Base-by-base conservation (phyloP, 108 stramenopile species). In the Conticribra guillardii region DNA sequence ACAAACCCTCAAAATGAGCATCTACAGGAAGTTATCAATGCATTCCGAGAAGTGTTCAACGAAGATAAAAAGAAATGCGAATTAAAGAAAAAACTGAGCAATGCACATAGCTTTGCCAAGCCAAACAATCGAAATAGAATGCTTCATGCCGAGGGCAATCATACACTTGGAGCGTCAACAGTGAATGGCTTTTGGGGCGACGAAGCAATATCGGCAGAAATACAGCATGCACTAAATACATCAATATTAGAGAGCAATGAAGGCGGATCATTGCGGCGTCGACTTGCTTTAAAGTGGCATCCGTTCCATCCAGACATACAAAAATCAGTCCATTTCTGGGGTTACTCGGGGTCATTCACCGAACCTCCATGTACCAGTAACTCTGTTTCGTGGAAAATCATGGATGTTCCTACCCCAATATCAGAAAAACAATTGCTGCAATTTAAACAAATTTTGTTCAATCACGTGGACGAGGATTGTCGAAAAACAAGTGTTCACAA, bases 281-380 rank as follows among this genome's bases (percentile, higher is more conserved):
- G 53, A 23, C 65, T 79, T 2, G 21, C 78, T 30, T n/a, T 45
- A 17, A 67, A 47, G 49, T 79, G 78, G 78, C 59, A 79, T 54
- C 78, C 78, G 1, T 79, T 79, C 52, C 64, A 79, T 31, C 70
- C 78, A n/a, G 65, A 71, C 19, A 59, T 79, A 34, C 70, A 71
- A 33, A 79, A 79, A 47, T 48, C 70, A 21, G 57, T 79, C 22
- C 78, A 79, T 44, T 79, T 79, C 24, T 79, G 78, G 76, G 88
- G 91, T 18, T 95, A 95, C 76, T 81, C 77, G 14, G 94, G 94
- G 30, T 90, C 89, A 29, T 47, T 92, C 47, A 95, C 94, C n/a
- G 94, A 95, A 51, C 90, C 91, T 2, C 94, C 94, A 0, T 95
- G 94, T 52, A 79, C 78, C 16, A 51, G 74, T 23, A 83, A 87